phyloP scores from a whole-genome alignment of 148 eudicot genomes.

The Diospyros kaki region DNA sequence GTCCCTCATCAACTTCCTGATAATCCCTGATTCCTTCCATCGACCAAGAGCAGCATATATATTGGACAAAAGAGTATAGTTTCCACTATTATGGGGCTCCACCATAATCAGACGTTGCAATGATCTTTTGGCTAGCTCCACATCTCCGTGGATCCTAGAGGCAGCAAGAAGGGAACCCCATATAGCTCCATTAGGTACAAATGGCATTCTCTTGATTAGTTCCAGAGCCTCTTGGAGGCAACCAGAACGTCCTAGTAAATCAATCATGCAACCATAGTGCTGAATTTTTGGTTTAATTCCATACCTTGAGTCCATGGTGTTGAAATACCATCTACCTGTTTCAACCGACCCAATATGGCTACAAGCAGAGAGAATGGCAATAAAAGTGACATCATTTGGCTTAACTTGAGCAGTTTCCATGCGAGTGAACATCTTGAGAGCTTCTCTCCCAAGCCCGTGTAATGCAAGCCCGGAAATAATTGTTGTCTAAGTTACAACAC shows the following conservation, averaged over 20 bases:
- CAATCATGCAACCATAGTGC: constrained; percentile 65
- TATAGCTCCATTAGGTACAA: constrained; percentile 47
- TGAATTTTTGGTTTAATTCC: constrained; percentile 45
- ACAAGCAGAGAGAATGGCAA: constrained; percentile 55
- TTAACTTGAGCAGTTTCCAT: constrained; percentile 37
- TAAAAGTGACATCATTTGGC: constrained; percentile 48
- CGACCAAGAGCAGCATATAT: constrained; percentile 41
- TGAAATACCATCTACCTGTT: constrained; percentile 41
- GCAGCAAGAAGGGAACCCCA: constrained; percentile 69
- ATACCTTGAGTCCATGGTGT: constrained; percentile 32
- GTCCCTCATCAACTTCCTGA: constrained; percentile 45
- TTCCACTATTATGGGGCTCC: constrained; percentile 60
- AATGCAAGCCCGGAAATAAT: constrained; percentile 52
- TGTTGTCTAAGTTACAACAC: constrained; percentile 57
- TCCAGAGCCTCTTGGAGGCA: constrained; percentile 46
- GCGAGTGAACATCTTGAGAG: constrained; percentile 43
- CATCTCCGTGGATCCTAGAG: constrained; percentile 35
- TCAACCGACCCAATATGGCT: constrained; percentile 54
- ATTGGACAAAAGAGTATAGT: constrained; percentile 45
- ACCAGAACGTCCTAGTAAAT: constrained; percentile 55
- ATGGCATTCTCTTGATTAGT: constrained; percentile 40
- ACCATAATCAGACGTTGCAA: constrained; percentile 26
- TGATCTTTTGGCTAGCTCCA: constrained; percentile 40
- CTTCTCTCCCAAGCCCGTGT: constrained; percentile 53
- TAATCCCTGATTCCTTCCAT: constrained; percentile 48